Evolutionary conservation across 2,329 filamentous ascomycete species (phyloP).

Genomic region (Colletotrichum siamense): DNA sequence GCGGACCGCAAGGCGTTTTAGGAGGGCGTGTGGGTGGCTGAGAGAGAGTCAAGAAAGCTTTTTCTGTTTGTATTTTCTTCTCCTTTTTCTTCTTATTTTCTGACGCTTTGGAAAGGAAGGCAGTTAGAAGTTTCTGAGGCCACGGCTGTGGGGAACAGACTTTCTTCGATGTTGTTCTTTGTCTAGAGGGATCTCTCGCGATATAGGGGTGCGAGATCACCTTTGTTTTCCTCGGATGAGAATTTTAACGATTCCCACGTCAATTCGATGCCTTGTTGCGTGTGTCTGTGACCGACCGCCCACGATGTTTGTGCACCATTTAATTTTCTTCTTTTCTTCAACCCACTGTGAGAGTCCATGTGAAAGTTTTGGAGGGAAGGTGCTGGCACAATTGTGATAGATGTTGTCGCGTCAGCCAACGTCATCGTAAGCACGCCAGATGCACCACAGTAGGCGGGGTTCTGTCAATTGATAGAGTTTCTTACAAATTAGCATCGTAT

Average conservation of each 20-base stretch:
- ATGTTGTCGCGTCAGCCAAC: background rate
- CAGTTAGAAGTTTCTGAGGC: background rate
- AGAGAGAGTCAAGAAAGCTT: background rate
- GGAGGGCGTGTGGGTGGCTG: background rate
- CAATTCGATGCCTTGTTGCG: background rate
- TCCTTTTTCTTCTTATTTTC: background rate
- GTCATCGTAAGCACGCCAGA: background rate
- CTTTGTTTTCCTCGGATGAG: background rate
- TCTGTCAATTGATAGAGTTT: background rate
- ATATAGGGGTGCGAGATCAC: background rate
- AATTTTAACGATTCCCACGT: constrained; percentile 5
- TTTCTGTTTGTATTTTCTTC: background rate
- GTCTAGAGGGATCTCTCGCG: background rate
- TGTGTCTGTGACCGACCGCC: background rate
- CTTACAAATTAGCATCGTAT: background rate
- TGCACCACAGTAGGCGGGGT: background rate
- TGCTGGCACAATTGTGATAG: no score
- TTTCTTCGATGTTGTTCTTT: background rate
- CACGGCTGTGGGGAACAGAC: background rate
- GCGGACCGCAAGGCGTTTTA: constrained; percentile 10
- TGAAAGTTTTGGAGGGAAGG: background rate
- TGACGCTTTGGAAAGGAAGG: constrained; percentile 1
- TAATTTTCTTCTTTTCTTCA: no score
- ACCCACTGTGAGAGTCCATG: background rate
- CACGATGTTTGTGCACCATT: no score